These are phyloP conservation scores for Cercospora sp. DNA, from an alignment of 2,329 filamentous ascomycete species.

Conservation along the genomic window DNA sequence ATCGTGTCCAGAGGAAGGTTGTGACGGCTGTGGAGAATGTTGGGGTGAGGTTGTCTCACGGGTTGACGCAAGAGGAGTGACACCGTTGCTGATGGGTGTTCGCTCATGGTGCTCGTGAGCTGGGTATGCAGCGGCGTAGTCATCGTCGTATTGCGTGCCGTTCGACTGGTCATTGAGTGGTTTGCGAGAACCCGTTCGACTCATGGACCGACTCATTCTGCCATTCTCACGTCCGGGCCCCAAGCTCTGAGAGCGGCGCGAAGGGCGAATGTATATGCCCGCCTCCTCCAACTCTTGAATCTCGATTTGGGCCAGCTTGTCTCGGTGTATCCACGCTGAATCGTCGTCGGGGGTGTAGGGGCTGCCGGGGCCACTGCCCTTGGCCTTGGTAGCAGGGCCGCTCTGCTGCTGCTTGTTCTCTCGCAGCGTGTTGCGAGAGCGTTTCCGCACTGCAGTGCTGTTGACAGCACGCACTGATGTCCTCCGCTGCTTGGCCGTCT, in stretches of 20 bases:
- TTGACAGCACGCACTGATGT: slow-evolving; percentile 30
- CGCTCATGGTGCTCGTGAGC: slow-evolving; percentile 25
- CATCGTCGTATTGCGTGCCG: slow-evolving; percentile 28
- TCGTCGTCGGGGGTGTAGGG: slow-evolving; percentile 48
- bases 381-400: slow-evolving; percentile 10
- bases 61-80: slow-evolving; percentile 5
- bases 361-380: neutral
- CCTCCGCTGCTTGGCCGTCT: slow-evolving; percentile 30
- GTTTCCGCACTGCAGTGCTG: slow-evolving; percentile 30
- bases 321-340: slow-evolving; percentile 81
- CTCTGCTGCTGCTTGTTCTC: slow-evolving; percentile 25
- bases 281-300: slow-evolving; percentile 77
- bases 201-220: slow-evolving; percentile 45
- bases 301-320: slow-evolving; percentile 81
- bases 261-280: slow-evolving; percentile 63
- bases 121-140: slow-evolving; percentile 29
- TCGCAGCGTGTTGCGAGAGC: slow-evolving; percentile 32
- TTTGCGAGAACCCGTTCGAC: slow-evolving; percentile 30
- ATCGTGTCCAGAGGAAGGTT: slow-evolving; percentile 56
- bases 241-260: slow-evolving; percentile 52
- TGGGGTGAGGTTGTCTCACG: neutral
- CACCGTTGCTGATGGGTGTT: slow-evolving; percentile 21
- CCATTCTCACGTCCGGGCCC: slow-evolving; percentile 42
- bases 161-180: slow-evolving; percentile 25
- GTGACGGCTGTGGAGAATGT: slow-evolving; percentile 17